These are phyloP conservation scores for Xylaria multiplex DNA, from an alignment of 2,329 filamentous ascomycete genomes.

Conservation along the genomic window DNA sequence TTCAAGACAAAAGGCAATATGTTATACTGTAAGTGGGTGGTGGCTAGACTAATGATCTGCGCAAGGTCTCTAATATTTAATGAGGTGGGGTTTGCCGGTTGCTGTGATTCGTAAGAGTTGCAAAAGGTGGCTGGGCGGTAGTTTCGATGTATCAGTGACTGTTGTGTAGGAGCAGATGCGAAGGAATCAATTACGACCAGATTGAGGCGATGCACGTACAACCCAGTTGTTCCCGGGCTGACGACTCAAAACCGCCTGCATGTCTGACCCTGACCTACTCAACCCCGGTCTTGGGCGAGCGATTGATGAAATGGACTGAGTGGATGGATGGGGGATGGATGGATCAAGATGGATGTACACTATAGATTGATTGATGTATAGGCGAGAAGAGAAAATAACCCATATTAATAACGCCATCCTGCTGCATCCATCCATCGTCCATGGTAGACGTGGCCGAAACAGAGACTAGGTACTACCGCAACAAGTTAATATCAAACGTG, in stretches of 20 bases:
- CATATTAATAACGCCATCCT: conserved; percentile 24
- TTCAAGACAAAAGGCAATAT: conserved; percentile 15
- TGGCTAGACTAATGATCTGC: conserved; percentile 29
- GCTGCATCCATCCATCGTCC: conserved; percentile 14
- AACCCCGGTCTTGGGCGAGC: conserved; percentile 15
- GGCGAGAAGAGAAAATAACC: conserved; percentile 19
- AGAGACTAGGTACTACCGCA: conserved; percentile 6
- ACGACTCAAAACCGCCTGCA: conserved; percentile 29
- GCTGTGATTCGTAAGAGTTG: conserved; percentile 30
- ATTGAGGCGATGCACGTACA: conserved; percentile 30
- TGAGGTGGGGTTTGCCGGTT: conserved; percentile 22
- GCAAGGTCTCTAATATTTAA: conserved; percentile 25
- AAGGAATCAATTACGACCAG: conserved; percentile 33
- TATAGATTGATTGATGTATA: conserved; percentile 6
- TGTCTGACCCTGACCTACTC: conserved; percentile 22
- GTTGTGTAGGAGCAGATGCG: conserved; percentile 3
- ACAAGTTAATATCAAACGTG: conserved; percentile 14
- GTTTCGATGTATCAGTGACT: conserved; percentile 5
- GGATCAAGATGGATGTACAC: not conserved
- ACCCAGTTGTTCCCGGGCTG: conserved; percentile 30
- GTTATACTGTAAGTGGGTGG: not conserved
- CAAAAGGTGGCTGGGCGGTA: conserved; percentile 24
- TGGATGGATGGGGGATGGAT: not conserved
- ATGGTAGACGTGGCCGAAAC: conserved; percentile 24
- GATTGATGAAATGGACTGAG: conserved; percentile 2